Evolutionary conservation across 805 yeast species (phyloP).

Genomic region (Dipodascopsis uninucleata): DNA sequence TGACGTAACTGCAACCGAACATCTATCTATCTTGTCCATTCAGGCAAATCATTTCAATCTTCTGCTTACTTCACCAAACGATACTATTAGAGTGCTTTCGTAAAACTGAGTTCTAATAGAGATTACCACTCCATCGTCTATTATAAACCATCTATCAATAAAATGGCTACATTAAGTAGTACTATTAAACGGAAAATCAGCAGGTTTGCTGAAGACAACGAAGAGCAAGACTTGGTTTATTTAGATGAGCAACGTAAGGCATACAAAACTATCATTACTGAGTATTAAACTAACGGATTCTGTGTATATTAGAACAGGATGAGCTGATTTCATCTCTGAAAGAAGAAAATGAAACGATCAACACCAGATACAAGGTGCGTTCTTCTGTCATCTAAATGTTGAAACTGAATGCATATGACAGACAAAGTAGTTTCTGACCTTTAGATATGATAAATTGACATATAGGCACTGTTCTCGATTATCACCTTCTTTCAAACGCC

Average conservation of each 20-base stretch:
- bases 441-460: background rate
- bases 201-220: conserved; percentile 10
- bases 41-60: no score
- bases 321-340: conserved; percentile 17
- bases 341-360: conserved; percentile 18
- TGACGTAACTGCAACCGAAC: no score
- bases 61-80: no score
- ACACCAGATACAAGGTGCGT: conserved; percentile 20
- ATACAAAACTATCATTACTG: background rate
- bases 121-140: no score
- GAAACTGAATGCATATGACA: background rate
- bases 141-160: no score
- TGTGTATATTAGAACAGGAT: conserved; percentile 17
- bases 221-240: conserved; percentile 15
- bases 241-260: conserved; percentile 25
- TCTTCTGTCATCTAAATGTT: no score
- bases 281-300: background rate
- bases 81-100: no score
- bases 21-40: no score
- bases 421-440: conserved; percentile 4
- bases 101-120: no score
- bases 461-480: conserved; percentile 7
- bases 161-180: no score
- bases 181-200: no score
- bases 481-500: conserved; percentile 22